Percentiles rank a stretch among this genome's conserved stretches.
phyloP scores from a whole-genome alignment of 805 yeast genomes.

The Jamesozyma jinghongensis region DNA sequence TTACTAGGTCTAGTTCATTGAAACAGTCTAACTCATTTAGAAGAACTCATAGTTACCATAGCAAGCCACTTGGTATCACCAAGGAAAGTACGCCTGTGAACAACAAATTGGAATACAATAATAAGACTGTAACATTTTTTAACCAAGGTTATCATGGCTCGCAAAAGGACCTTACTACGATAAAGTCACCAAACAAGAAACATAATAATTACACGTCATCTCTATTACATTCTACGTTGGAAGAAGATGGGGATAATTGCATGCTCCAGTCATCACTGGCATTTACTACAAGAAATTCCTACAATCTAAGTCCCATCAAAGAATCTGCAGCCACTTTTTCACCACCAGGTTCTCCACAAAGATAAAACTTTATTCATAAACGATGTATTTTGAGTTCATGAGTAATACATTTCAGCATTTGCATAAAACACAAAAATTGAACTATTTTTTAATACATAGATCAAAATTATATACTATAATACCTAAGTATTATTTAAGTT shows the following conservation, averaged over 20 bases:
- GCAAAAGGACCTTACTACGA: conserved; percentile 3
- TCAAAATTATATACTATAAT: too few relatives aligned
- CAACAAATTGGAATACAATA: conserved; percentile 30
- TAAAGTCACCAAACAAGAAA: conserved; percentile 2
- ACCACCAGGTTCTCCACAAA: conserved; percentile 23
- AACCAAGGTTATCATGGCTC: conserved; percentile 10
- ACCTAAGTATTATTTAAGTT: not conserved
- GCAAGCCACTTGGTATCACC: conserved; percentile 23
- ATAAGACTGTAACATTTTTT: conserved; percentile 35
- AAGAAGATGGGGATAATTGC: not conserved
- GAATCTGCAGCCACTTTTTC: conserved; percentile 18
- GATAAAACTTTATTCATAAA: not conserved
- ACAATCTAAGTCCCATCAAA: conserved; percentile 27
- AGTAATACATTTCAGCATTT: too few relatives aligned
- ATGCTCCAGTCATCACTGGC: conserved; percentile 22
- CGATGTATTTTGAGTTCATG: too few relatives aligned
- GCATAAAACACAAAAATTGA: too few relatives aligned
- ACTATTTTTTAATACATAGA: too few relatives aligned
- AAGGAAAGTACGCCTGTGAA: conserved; percentile 26
- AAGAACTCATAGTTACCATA: conserved; percentile 27
- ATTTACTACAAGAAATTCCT: conserved; percentile 13
- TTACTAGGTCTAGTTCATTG: conserved; percentile 4
- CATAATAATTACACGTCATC: too few relatives aligned
- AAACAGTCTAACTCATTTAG: conserved; percentile 14
- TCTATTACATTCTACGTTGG: not conserved